phyloP scores from a whole-genome alignment of 768 basidiomycete genomes.

The Calocybe indica region DNA sequence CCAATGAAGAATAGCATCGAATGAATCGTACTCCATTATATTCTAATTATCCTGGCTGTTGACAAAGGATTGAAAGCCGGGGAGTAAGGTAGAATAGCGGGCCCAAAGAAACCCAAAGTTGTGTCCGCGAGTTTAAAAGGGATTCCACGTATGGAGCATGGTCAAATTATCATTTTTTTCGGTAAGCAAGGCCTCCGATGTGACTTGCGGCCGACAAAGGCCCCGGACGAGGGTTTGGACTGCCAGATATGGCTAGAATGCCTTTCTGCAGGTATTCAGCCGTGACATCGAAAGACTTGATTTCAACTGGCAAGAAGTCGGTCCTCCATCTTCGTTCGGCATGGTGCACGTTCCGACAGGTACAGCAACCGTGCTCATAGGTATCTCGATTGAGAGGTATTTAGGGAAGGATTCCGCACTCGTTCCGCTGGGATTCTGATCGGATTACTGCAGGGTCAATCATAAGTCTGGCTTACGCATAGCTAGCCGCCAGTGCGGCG shows the following conservation, averaged over 20 bases:
- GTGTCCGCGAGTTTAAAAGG: slow-evolving; percentile 33
- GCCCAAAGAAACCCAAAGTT: slow-evolving; percentile 19
- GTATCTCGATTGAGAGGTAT: slow-evolving; percentile 17
- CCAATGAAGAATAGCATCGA: slow-evolving; percentile 74
- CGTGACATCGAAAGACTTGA: slow-evolving; percentile 10
- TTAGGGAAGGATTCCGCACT: slow-evolving; percentile 18
- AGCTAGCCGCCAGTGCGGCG: too few species aligned
- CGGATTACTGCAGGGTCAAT: slow-evolving; percentile 19
- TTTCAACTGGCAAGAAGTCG: slow-evolving; percentile 10
- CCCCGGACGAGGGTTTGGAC: slow-evolving; percentile 17
- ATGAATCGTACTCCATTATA: slow-evolving; percentile 73
- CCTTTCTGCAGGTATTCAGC: too few species aligned
- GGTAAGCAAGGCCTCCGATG: slow-evolving; percentile 21
- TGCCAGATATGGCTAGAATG: slow-evolving; percentile 17
- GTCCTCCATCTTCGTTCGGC: too few species aligned
- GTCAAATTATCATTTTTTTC: slow-evolving; percentile 19
- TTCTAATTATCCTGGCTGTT: slow-evolving; percentile 12
- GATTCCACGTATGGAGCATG: slow-evolving; percentile 20
- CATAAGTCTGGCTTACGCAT: too few species aligned
- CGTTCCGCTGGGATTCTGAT: slow-evolving; percentile 22
- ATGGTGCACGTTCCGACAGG: slow-evolving; percentile 10
- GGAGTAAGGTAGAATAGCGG: slow-evolving; percentile 28
- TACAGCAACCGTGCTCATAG: slow-evolving; percentile 13
- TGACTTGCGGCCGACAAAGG: slow-evolving; percentile 16
- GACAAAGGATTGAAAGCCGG: slow-evolving; percentile 16